Conservation (phyloP, 1,284 basidiomycete genomes). For the Lignosus rhinocerotis region DNA sequence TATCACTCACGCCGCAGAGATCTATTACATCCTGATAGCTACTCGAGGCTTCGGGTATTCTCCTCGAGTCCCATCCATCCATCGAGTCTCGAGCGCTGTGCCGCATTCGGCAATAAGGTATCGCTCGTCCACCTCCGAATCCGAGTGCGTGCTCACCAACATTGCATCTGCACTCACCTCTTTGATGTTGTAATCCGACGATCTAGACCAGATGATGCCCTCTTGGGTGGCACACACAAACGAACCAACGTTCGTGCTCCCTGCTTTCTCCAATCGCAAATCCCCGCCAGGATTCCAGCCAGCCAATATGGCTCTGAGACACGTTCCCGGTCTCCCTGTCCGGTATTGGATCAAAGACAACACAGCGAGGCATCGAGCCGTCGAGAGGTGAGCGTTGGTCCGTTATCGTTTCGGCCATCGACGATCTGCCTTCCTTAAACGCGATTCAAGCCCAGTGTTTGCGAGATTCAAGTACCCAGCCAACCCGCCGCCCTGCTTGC, state of each 20-base stretch:
- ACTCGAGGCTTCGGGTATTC: conserved; percentile 3
- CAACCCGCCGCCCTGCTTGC: neutral
- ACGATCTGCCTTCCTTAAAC: conserved; percentile 19
- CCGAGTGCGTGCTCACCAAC: neutral
- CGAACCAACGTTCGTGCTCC: conserved; percentile 18
- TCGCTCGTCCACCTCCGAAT: neutral
- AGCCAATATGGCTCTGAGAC: neutral
- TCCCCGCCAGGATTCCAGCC: neutral
- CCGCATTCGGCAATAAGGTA: conserved; percentile 10
- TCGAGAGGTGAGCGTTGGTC: neutral
- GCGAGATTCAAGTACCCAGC: neutral
- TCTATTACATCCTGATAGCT: conserved; percentile 12
- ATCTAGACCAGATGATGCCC: conserved; percentile 6
- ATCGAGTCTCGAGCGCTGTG: neutral
- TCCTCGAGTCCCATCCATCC: conserved; percentile 5
- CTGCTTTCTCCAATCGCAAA: neutral
- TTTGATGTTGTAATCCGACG: neutral
- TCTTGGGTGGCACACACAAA: neutral
- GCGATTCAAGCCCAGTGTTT: conserved; percentile 4
- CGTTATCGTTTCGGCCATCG: conserved; percentile 24
- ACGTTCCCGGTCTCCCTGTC: conserved; percentile 13
- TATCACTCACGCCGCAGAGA: conserved; percentile 7
- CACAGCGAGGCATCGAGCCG: conserved; percentile 7
- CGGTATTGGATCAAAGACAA: conserved; percentile 13
- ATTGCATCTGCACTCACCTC: neutral